Percentiles rank a stretch among this genome's conserved stretches.
Conservation (phyloP, 352 stramenopile species). For the Globisporangium rhizosaccharum region DNA sequence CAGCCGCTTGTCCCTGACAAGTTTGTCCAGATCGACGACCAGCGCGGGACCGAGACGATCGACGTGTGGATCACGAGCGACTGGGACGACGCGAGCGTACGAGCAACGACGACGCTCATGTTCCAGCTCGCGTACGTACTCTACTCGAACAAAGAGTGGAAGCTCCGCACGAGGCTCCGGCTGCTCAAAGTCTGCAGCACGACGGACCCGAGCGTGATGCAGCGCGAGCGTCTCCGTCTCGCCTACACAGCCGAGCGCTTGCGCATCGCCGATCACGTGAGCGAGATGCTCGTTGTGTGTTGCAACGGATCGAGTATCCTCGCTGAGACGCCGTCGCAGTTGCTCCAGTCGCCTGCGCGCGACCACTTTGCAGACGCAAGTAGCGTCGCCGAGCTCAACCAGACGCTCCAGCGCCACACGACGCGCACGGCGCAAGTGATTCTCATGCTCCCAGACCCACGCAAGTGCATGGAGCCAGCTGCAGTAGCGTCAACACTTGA, state of each 20-base stretch:
- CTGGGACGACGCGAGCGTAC: slow-evolving; percentile 23
- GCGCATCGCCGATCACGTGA: slow-evolving; percentile 30
- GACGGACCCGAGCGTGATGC: slow-evolving; percentile 15
- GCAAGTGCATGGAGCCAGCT: background rate
- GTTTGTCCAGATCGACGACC: slow-evolving; percentile 7
- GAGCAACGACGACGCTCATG: slow-evolving; percentile 36
- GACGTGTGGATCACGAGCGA: slow-evolving; percentile 50
- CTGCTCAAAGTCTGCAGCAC: slow-evolving; percentile 22
- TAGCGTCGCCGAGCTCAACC: slow-evolving; percentile 34
- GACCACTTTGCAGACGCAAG: slow-evolving; percentile 19
- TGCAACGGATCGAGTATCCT: slow-evolving; percentile 31
- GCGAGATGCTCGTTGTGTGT: slow-evolving; percentile 40
- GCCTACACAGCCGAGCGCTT: slow-evolving; percentile 19
- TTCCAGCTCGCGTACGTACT: slow-evolving; percentile 39
- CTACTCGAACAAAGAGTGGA: slow-evolving; percentile 31
- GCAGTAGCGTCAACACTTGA: background rate
- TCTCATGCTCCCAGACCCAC: slow-evolving; percentile 36
- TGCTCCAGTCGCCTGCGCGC: slow-evolving; percentile 1
- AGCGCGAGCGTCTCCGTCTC: slow-evolving; percentile 24
- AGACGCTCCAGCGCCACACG: slow-evolving; percentile 42
- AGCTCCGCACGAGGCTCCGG: slow-evolving; percentile 20
- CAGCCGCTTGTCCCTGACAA: slow-evolving; percentile 3
- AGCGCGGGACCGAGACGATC: slow-evolving; percentile 29
- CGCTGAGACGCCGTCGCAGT: slow-evolving; percentile 14
- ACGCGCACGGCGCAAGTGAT: slow-evolving; percentile 33